phyloP scores from a whole-genome alignment of 768 basidiomycete genomes.

The Phlebiopsis flavidoalba region DNA sequence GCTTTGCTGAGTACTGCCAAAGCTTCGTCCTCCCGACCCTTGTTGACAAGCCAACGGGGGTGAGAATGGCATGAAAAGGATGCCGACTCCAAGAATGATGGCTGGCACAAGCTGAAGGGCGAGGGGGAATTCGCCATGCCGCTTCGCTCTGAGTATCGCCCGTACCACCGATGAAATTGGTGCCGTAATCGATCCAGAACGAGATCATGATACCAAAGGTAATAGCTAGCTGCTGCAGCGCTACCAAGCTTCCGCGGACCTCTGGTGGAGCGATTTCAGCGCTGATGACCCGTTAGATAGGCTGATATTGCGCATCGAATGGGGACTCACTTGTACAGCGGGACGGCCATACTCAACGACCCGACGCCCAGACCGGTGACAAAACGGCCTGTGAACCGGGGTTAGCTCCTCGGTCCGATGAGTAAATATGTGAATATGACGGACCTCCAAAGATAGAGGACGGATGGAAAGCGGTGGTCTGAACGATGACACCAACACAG shows the following conservation, averaged over 20 bases:
- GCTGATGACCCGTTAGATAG: slow-evolving; percentile 14
- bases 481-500: slow-evolving; percentile 65
- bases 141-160: slow-evolving; percentile 52
- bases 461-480: slow-evolving; percentile 51
- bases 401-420: not conserved
- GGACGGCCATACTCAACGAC: slow-evolving; percentile 78
- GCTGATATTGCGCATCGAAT: not conserved
- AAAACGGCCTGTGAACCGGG: slow-evolving; percentile 45
- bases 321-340: slow-evolving; percentile 55
- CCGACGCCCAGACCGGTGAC: slow-evolving; percentile 80
- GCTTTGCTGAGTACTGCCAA: slow-evolving; percentile 56
- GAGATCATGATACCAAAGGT: slow-evolving; percentile 73
- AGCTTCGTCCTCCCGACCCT: slow-evolving; percentile 73
- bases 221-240: slow-evolving; percentile 78
- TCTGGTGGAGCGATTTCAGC: slow-evolving; percentile 71
- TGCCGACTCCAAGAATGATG: slow-evolving; percentile 61
- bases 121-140: slow-evolving; percentile 73
- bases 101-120: slow-evolving; percentile 74
- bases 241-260: slow-evolving; percentile 76
- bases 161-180: slow-evolving; percentile 69
- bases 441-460: slow-evolving; percentile 64
- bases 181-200: slow-evolving; percentile 46
- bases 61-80: slow-evolving; percentile 76
- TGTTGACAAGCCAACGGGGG: slow-evolving; percentile 78
- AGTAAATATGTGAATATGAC: not conserved